phyloP scores from a whole-genome alignment of 139 green algal species.

The Picochlorum costavermella region DNA sequence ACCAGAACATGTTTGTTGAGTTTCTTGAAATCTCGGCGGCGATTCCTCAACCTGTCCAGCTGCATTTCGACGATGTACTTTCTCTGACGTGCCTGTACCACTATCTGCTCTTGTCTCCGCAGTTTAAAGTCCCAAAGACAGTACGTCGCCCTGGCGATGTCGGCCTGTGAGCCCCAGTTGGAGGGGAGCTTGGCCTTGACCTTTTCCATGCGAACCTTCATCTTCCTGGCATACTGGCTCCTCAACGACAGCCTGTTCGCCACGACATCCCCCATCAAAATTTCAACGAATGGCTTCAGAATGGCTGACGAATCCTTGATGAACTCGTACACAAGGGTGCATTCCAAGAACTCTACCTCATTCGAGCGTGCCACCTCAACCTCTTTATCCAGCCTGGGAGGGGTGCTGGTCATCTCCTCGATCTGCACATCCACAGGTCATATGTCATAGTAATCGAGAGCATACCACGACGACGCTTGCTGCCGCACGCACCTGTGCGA shows the following conservation, averaged over 20 bases:
- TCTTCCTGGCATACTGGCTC: conserved; percentile 2
- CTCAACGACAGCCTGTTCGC: conserved; percentile 3
- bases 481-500: conserved; percentile 1
- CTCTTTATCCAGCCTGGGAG: conserved; percentile 3
- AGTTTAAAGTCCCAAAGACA: conserved; percentile 2
- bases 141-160: conserved; percentile 2
- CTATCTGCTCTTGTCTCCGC: conserved; percentile 5
- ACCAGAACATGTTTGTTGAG: conserved; percentile 6
- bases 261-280: conserved; percentile 5
- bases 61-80: conserved; percentile 6
- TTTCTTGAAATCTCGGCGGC: conserved; percentile 3
- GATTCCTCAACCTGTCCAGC: background rate
- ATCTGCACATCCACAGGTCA: conserved; percentile 4
- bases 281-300: conserved; percentile 1
- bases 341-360: conserved; percentile 6
- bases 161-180: conserved; percentile 2
- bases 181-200: conserved; percentile 5
- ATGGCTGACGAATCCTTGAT: conserved; percentile 3
- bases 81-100: conserved; percentile 3
- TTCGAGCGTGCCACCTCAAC: background rate
- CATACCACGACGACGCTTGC: background rate
- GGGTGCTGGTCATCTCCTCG: conserved; percentile 1
- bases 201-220: conserved; percentile 4
- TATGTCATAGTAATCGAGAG: background rate
- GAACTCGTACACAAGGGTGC: conserved; percentile 2